These are phyloP conservation scores for Coleophoma cylindrospora DNA, from an alignment of 2,329 filamentous ascomycete species.

Conservation along the genomic window DNA sequence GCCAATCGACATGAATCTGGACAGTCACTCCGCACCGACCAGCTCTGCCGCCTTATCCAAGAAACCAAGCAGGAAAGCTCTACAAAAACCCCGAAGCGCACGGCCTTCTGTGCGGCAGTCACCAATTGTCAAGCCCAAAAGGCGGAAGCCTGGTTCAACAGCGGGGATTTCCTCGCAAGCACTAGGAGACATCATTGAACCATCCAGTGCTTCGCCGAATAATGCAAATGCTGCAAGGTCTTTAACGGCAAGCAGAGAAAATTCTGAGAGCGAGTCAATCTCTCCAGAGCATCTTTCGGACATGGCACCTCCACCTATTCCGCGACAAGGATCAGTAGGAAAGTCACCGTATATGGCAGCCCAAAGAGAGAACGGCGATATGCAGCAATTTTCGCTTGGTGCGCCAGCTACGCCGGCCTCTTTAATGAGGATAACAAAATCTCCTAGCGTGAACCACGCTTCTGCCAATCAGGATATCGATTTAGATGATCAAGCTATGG, in stretches of 20 bases:
- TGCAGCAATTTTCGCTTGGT: conserved; percentile 20
- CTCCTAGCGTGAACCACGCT: conserved; percentile 24
- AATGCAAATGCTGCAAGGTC: conserved; percentile 31
- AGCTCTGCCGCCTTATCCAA: conserved; percentile 14
- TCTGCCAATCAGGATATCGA: conserved; percentile 40
- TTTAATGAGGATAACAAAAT: conserved; percentile 66
- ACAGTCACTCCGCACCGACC: conserved; percentile 19
- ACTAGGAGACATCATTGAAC: conserved; percentile 29
- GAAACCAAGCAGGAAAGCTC: conserved; percentile 18
- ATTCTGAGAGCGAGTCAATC: conserved; percentile 59
- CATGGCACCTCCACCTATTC: conserved; percentile 65
- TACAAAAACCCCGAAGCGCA: conserved; percentile 17
- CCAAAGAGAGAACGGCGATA: conserved; percentile 37
- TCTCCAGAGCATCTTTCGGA: conserved; percentile 59
- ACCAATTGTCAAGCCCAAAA: conserved; percentile 32
- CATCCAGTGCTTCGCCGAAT: conserved; percentile 24
- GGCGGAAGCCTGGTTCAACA: conserved; percentile 35
- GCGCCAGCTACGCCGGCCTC: conserved; percentile 83
- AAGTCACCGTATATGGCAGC: conserved; percentile 64
- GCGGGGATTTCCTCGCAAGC: conserved; percentile 37
- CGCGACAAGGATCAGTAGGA: conserved; percentile 56
- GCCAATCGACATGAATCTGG: conserved; percentile 23
- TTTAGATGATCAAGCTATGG: conserved; percentile 49
- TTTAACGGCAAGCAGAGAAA: conserved; percentile 36
- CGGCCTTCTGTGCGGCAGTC: conserved; percentile 30